Base-by-base conservation (phyloP, 176 grass and related monocot species). In the Carex cristatella region DNA sequence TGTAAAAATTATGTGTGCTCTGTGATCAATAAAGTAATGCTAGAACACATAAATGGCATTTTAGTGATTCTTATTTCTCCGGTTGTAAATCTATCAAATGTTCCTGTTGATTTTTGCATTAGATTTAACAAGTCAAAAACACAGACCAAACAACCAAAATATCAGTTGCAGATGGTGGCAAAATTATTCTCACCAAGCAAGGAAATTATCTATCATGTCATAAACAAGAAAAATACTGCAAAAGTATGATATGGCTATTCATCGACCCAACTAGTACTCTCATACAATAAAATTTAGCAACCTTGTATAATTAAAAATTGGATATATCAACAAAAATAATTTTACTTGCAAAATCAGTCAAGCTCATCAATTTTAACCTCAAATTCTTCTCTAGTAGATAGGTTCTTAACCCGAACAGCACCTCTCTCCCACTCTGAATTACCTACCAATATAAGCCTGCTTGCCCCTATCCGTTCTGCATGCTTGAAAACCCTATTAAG, bases 331-430 rank as follows among this genome's bases (percentile, higher is more conserved):
- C 6, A 42, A 40, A 42, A 16, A 33, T 15, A 57, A 12, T 3
- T 3, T 7, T 78, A 78, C 51, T 64, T 18, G 75, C 87, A 79
- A 81, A 54, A 23, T 92, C 86, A 97, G 30, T 86, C 66, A 62
- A 98, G 84, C 55, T 98, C 89, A 27, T 84, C 83, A 35, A 91
- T 89, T 87, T 95, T 92, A 28, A 90, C 83, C 79, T 95, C 95
- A 10, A 82, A 95, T 90, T 98, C 95, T 86, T 95, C 95, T 90
- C 91, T 93, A 60, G 95, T 94, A 12, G 89, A 98, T 81, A 98
- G 71, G 61, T 93, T 77, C 85, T 98, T 98, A 61, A 97, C 86
- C 6, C 91, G 95, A 87, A 98, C 93, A 86, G 88, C 90, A 73
- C 91, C 93, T 87, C 88, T 85, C 61, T 90, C 87, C 92, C 91